Conservation (phyloP, 345 rosid genomes). For the Eucalyptus marginata region DNA sequence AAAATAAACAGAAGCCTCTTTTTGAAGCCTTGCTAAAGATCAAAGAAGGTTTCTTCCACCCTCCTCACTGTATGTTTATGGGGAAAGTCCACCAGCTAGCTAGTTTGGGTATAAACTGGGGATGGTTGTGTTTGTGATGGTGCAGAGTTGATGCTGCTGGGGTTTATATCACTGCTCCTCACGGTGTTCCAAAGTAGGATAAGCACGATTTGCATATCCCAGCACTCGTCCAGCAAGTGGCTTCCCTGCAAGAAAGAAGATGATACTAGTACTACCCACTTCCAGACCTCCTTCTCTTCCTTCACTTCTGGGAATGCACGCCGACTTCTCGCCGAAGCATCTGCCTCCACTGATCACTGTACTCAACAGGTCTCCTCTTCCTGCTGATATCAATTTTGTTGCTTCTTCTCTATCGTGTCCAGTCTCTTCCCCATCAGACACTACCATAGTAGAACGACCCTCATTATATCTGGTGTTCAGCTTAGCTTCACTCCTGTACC, state of each 20-base stretch:
- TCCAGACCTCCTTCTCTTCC: conserved; percentile 13
- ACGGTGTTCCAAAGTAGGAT: conserved; percentile 44
- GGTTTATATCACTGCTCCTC: conserved; percentile 67
- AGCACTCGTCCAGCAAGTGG: background rate
- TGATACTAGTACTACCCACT: conserved; percentile 36
- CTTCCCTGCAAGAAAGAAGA: background rate
- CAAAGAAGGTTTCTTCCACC: conserved; percentile 52
- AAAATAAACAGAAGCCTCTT: conserved; percentile 51
- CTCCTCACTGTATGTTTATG: background rate
- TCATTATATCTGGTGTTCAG: background rate
- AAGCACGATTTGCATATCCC: conserved; percentile 33
- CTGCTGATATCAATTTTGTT: background rate
- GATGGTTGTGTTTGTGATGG: background rate
- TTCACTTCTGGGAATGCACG: conserved; percentile 11
- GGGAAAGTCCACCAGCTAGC: background rate
- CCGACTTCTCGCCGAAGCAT: conserved; percentile 43
- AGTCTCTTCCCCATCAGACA: background rate
- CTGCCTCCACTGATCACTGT: conserved; percentile 10
- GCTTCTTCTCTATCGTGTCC: background rate
- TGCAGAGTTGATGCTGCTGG: conserved; percentile 81
- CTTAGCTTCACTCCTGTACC: background rate
- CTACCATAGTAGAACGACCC: background rate
- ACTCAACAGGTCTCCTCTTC: conserved; percentile 11
- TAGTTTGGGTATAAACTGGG: background rate
- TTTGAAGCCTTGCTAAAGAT: conserved; percentile 60